Evolutionary conservation across 192 early-diverging fungal species (phyloP).

Genomic region (Entophlyctis luteolus): DNA sequence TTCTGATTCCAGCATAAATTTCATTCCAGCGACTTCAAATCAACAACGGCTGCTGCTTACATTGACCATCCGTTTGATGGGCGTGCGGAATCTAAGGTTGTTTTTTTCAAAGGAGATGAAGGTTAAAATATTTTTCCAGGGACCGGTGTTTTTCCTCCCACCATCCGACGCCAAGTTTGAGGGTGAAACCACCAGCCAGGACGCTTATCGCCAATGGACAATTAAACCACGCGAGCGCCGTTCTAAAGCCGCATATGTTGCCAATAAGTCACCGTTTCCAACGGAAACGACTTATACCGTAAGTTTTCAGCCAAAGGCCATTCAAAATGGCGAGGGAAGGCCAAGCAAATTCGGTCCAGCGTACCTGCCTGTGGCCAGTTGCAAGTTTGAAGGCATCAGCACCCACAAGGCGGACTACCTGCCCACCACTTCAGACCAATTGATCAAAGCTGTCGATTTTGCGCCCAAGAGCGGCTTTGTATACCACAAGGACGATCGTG

Average conservation of each 20-base stretch:
- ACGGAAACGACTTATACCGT: constrained; percentile 32
- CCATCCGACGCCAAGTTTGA: constrained; percentile 34
- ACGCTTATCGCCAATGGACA: constrained; percentile 35
- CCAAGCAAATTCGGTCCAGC: constrained; percentile 2
- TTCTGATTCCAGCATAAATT: not conserved
- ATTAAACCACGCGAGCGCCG: constrained; percentile 19
- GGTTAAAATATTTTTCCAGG: not conserved
- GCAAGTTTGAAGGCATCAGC: constrained; percentile 40
- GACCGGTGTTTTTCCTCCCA: constrained; percentile 13
- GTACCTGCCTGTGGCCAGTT: not conserved
- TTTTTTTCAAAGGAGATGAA: not conserved
- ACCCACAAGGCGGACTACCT: constrained; percentile 39
- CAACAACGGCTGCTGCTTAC: constrained; percentile 42
- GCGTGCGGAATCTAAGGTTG: not conserved
- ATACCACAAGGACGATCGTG: constrained; percentile 40
- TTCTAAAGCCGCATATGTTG: constrained; percentile 28
- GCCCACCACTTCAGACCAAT: not conserved
- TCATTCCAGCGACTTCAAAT: constrained; percentile 51
- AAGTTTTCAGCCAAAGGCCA: constrained; percentile 31
- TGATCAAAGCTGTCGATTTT: constrained; percentile 32
- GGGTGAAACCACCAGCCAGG: constrained; percentile 35
- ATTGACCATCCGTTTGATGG: constrained; percentile 26
- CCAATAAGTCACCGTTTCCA: constrained; percentile 37
- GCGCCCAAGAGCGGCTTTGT: constrained; percentile 34
- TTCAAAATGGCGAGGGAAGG: not conserved